Conservation (phyloP, 169 alveolate genomes). For the Plasmodium falciparum region DNA sequence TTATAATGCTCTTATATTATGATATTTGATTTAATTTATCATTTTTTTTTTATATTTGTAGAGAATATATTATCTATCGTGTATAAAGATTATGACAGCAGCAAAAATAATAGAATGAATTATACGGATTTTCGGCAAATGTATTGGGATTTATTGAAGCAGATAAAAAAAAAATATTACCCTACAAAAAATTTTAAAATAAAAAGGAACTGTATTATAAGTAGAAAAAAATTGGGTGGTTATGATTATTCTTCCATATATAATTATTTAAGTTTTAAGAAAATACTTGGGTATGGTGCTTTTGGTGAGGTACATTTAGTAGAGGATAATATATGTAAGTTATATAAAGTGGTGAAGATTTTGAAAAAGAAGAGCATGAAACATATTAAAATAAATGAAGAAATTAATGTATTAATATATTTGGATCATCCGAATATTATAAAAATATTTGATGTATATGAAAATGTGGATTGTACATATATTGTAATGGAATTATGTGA, state of each 20-base stretch:
- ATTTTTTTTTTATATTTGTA: neutral
- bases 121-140: constrained; percentile 72
- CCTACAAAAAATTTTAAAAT: constrained; percentile 74
- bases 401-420: constrained; percentile 73
- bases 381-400: constrained; percentile 73
- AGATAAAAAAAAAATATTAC: constrained; percentile 68
- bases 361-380: constrained; percentile 71
- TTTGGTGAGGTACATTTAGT: constrained; percentile 86
- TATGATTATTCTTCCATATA: constrained; percentile 67
- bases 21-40: neutral
- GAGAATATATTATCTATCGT: constrained; percentile 67
- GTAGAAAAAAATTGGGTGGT: constrained; percentile 71
- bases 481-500: constrained; percentile 94
- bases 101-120: constrained; percentile 73
- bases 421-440: constrained; percentile 94
- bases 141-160: constrained; percentile 75
- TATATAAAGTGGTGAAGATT: constrained; percentile 71
- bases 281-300: constrained; percentile 83
- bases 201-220: constrained; percentile 73
- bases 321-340: constrained; percentile 75
- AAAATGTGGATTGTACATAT: constrained; percentile 92
- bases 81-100: constrained; percentile 74
- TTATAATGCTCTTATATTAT: neutral
- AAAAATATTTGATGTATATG: constrained; percentile 93
- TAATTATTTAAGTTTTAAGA: constrained; percentile 78